Evolutionary conservation across 2,329 filamentous ascomycete species (phyloP).

Genomic region (Leptoxyphium fumago): DNA sequence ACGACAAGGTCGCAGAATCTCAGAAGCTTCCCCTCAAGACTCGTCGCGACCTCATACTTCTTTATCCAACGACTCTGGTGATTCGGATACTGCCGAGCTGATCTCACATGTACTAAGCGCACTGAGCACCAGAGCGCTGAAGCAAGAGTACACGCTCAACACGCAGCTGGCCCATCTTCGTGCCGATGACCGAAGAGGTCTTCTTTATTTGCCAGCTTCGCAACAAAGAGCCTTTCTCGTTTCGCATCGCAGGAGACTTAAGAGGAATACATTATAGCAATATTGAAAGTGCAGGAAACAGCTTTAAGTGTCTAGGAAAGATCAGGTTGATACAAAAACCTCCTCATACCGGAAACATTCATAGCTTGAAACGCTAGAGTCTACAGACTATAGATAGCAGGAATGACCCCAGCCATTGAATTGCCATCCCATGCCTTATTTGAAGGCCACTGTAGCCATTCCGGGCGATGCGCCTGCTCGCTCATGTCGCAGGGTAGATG

Average conservation of each 20-base stretch:
- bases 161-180: conserved; percentile 1
- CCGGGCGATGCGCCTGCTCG: no score
- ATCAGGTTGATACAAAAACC: conserved; percentile 2
- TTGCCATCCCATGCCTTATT: no score
- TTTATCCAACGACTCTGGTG: background rate
- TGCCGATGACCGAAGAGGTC: conserved; percentile 2
- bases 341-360: conserved; percentile 3
- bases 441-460: no score
- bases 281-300: conserved; percentile 2
- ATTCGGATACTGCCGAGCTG: background rate
- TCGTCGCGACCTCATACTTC: background rate
- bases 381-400: no score
- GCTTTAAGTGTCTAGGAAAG: conserved; percentile 1
- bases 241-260: conserved; percentile 1
- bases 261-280: conserved; percentile 1
- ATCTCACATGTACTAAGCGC: background rate
- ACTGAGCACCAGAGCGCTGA: conserved; percentile 2
- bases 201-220: conserved; percentile 2
- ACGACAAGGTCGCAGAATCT: background rate
- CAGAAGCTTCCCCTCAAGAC: background rate
- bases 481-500: no score
- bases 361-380: background rate
- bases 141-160: conserved; percentile 1
- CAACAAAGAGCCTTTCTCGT: conserved; percentile 2
- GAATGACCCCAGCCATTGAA: no score